Evolutionary conservation across 495 filamentous ascomycete genomes (phyloP).

Genomic region (Xylaria bambusicola): DNA sequence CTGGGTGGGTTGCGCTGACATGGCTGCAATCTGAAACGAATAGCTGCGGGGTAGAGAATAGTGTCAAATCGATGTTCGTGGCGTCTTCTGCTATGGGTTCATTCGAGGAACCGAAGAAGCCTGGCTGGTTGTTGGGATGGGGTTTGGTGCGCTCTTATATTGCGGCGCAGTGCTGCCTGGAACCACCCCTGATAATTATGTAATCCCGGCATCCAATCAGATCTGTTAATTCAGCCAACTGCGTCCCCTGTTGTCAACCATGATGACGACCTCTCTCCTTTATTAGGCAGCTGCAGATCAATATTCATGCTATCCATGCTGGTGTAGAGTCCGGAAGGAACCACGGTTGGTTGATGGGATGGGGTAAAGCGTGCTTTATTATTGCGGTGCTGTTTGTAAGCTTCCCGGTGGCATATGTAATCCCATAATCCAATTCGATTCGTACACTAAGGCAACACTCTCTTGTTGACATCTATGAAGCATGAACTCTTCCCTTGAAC

Average conservation of each 20-base stretch:
- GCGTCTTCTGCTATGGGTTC: not conserved
- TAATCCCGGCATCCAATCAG: not conserved
- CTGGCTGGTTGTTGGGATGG: not conserved
- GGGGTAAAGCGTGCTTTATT: slow-evolving; percentile 1
- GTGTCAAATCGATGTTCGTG: slow-evolving; percentile 3
- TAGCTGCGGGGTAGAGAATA: slow-evolving; percentile 6
- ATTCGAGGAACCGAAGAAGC: slow-evolving; percentile 4
- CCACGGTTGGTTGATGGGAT: not conserved
- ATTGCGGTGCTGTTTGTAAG: not conserved
- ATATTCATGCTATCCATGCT: slow-evolving; percentile 1
- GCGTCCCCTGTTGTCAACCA: not conserved
- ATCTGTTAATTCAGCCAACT: not conserved
- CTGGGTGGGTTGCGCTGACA: not conserved
- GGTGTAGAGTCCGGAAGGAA: slow-evolving; percentile 1
- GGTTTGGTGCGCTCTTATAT: slow-evolving; percentile 1
- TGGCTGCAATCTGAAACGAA: slow-evolving; percentile 8
- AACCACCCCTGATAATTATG: not conserved
- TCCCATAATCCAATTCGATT: too few relatives aligned
- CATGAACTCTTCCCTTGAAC: too few relatives aligned
- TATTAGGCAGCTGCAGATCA: not conserved
- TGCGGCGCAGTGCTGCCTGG: slow-evolving; percentile 2
- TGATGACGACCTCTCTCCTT: not conserved
- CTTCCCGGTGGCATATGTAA: not conserved
- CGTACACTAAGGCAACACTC: too few relatives aligned
- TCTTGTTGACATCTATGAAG: too few relatives aligned